Base-by-base conservation (phyloP, 306 rosid genomes). In the Erythrophleum fordii region DNA sequence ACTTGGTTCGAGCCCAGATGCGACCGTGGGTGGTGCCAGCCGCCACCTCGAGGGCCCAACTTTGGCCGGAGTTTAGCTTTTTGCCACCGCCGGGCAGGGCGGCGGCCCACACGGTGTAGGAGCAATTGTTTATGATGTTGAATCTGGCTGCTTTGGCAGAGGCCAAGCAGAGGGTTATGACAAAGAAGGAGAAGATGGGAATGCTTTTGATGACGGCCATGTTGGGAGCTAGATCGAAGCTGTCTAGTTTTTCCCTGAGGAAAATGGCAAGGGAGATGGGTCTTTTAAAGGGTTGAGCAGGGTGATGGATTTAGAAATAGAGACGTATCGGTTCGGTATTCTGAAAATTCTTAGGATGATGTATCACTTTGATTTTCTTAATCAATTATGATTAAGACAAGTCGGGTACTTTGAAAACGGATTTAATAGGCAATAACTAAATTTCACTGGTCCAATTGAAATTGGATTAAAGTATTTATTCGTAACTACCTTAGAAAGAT, bases 1-100 rank as follows among this genome's bases (percentile, higher is more conserved):
- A 88, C 18, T 73, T 65, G 22, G 94, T 90, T 51, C 92, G 91
- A 0, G 86, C 85, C 92, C 95, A 91, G 35, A 91, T 84, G 42
- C 91, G 86, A 12, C 56, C 88, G 2, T 8, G 6, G 0, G 11
- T 11, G 0, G 86, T 58, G 60, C 87, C 89, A 0, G 85, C 13
- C 0, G 23, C 39, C 5, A 77, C 73, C 17, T 64, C 73, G 2
- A 90, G 11, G 1, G 0, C 20, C 90, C 92, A 86, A 0, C 13
- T 53, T 6, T 82, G 62, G 28, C 80, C 83, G 0, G 9, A 16
- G 67, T 81, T 44, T 0, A 89, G 82, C 44, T 42, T 77, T 10
- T 6, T 52, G 26, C 92, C 92, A 2, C 92, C 88, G 0, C 82
- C 90, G 0, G 85, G 79, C 22, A 58, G 58, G 14, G 88, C 87